Evolutionary conservation across 2,329 filamentous ascomycete species (phyloP).

Genomic region (Apiospora pterosperma): DNA sequence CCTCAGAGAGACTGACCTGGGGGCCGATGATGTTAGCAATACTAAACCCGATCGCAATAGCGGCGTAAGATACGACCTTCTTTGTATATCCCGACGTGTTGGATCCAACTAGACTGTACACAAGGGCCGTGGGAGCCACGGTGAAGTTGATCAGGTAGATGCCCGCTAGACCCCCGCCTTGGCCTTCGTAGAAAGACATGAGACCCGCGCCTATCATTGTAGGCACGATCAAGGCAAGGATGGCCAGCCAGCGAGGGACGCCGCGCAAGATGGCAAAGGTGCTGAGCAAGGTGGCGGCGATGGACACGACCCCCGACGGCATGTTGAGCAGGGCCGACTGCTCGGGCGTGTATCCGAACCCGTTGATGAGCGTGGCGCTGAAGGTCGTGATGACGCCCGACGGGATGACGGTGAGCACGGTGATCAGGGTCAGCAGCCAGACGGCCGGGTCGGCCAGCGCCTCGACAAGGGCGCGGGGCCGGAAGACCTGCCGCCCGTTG

Average conservation of each 20-base stretch:
- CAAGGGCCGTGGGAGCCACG: slow-evolving; percentile 31
- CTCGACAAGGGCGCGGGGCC: slow-evolving; percentile 37
- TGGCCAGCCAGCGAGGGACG: slow-evolving; percentile 15
- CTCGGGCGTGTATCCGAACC: slow-evolving; percentile 14
- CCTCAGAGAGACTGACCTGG: background rate
- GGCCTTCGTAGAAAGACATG: slow-evolving; percentile 28
- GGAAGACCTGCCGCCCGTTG: slow-evolving; percentile 51
- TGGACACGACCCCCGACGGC: slow-evolving; percentile 16
- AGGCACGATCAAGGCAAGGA: slow-evolving; percentile 24
- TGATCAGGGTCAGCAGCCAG: slow-evolving; percentile 26
- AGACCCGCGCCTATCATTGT: slow-evolving; percentile 34
- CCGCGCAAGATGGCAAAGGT: slow-evolving; percentile 9
- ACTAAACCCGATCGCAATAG: slow-evolving; percentile 34
- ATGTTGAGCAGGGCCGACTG: slow-evolving; percentile 15
- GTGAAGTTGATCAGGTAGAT: slow-evolving; percentile 37
- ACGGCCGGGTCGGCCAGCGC: slow-evolving; percentile 38
- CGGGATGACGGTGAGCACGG: slow-evolving; percentile 33
- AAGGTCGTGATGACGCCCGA: slow-evolving; percentile 29
- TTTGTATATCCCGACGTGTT: slow-evolving; percentile 31
- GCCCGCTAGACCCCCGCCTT: slow-evolving; percentile 29
- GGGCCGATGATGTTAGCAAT: slow-evolving; percentile 42
- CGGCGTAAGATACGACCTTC: slow-evolving; percentile 31
- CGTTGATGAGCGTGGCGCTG: slow-evolving; percentile 11
- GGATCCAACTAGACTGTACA: slow-evolving; percentile 27
- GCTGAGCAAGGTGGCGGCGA: slow-evolving; percentile 15